Conservation (phyloP, 768 basidiomycete genomes). For the Myochromella boudieri region DNA sequence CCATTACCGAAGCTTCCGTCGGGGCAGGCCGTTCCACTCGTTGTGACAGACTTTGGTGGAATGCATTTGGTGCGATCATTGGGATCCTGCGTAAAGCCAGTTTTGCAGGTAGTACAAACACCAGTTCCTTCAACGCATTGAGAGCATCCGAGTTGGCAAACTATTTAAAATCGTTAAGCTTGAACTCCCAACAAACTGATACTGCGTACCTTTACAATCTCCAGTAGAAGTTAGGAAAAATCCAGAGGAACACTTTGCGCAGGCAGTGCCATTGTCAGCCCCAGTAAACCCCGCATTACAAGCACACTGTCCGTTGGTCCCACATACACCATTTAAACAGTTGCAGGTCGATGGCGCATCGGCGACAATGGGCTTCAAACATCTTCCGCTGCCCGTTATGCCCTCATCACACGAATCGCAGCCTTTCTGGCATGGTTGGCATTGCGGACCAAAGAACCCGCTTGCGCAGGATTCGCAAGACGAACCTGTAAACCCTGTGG, state of each 20-base stretch:
- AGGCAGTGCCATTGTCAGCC: conserved; percentile 63
- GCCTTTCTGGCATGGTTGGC: conserved; percentile 62
- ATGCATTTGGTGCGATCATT: conserved; percentile 67
- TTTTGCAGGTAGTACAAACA: conserved; percentile 66
- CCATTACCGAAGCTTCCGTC: conserved; percentile 60
- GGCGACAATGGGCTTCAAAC: conserved; percentile 47
- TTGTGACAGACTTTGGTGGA: conserved; percentile 49
- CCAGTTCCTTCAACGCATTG: conserved; percentile 65
- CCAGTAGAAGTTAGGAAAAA: conserved; percentile 61
- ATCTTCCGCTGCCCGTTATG: conserved; percentile 69
- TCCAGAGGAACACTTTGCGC: conserved; percentile 60
- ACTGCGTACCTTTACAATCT: conserved; percentile 56
- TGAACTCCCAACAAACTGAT: not conserved
- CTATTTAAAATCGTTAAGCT: conserved; percentile 26
- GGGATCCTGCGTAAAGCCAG: conserved; percentile 63
- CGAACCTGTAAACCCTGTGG: conserved; percentile 66
- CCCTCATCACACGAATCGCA: conserved; percentile 78
- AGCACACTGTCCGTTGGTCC: conserved; percentile 60
- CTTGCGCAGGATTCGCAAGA: conserved; percentile 74
- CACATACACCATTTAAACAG: conserved; percentile 78
- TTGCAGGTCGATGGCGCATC: conserved; percentile 66
- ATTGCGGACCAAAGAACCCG: conserved; percentile 70
- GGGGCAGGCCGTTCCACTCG: conserved; percentile 59
- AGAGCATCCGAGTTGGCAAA: conserved; percentile 65
- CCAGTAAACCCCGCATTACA: conserved; percentile 63